Percentiles rank a stretch among this genome's conserved stretches.
Conservation (phyloP, 495 filamentous ascomycete species). For the Hypoxylon cercidicola region DNA sequence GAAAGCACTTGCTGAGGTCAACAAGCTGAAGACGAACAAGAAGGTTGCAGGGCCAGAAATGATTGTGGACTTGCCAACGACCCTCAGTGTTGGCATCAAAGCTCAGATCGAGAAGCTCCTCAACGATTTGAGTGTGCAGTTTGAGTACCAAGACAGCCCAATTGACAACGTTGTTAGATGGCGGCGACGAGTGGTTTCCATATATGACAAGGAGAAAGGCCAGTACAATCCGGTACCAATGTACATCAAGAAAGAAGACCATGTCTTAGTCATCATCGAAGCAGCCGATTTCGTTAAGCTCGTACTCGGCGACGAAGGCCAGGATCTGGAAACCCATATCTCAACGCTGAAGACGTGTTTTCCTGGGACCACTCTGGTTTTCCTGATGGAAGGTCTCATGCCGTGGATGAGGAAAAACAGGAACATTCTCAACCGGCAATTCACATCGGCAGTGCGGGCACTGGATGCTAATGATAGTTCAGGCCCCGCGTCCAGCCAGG, state of each 20-base stretch:
- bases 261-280: conserved; percentile 72
- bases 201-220: conserved; percentile 68
- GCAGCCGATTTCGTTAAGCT: conserved; percentile 77
- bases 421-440: conserved; percentile 73
- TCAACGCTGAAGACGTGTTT: conserved; percentile 65
- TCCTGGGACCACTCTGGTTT: conserved; percentile 67
- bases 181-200: conserved; percentile 74
- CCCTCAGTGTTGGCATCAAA: conserved; percentile 65
- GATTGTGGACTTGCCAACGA: conserved; percentile 78
- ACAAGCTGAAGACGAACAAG: conserved; percentile 79
- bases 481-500: too few species aligned
- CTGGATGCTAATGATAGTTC: conserved; percentile 51
- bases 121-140: conserved; percentile 50
- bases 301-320: conserved; percentile 56
- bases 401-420: conserved; percentile 76
- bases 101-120: conserved; percentile 67
- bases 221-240: conserved; percentile 74
- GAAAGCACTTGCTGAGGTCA: conserved; percentile 76
- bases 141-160: conserved; percentile 56
- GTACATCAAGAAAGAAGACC: conserved; percentile 69
- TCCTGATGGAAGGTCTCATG: conserved; percentile 78
- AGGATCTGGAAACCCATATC: conserved; percentile 70
- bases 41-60: conserved; percentile 82
- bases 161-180: conserved; percentile 74
- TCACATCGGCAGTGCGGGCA: conserved; percentile 70